These are phyloP conservation scores for Mortierella sp. DNA, from an alignment of 371 early-diverging fungal genomes.

Conservation along the genomic window DNA sequence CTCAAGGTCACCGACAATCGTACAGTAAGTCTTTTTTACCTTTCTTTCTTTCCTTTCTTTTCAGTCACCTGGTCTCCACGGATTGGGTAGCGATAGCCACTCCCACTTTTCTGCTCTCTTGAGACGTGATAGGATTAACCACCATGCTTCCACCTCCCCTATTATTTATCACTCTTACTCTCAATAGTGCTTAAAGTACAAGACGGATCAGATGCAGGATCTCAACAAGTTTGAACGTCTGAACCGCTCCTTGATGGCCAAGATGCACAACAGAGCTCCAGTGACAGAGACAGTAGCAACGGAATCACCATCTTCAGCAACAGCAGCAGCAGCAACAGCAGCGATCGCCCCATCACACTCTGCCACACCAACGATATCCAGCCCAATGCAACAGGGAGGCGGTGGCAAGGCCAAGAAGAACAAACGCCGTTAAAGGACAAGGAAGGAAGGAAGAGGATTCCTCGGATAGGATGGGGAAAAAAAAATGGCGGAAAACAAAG, in stretches of 20 bases:
- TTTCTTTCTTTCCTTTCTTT: too few species aligned
- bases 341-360: conserved; percentile 6
- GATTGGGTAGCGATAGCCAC: neutral
- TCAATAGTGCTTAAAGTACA: conserved; percentile 71
- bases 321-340: conserved; percentile 11
- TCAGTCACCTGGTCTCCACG: conserved; percentile 1
- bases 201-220: conserved; percentile 78
- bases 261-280: conserved; percentile 72
- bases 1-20: conserved; percentile 80
- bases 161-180: neutral
- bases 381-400: conserved; percentile 43
- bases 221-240: conserved; percentile 77
- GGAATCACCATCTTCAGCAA: neutral
- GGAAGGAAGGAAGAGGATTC: neutral
- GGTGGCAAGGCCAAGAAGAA: conserved; percentile 54
- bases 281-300: conserved; percentile 4
- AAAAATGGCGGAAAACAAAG: too few species aligned
- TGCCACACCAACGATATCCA: conserved; percentile 34
- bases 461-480: neutral
- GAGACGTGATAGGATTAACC: neutral
- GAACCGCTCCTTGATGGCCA: conserved; percentile 70
- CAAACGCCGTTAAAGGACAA: conserved; percentile 36
- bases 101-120: neutral
- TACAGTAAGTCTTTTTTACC: conserved; percentile 55
- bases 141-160: neutral